These are phyloP conservation scores for Moesziomyces parantarcticus DNA, from an alignment of 1,284 basidiomycete genomes.

Conservation along the genomic window DNA sequence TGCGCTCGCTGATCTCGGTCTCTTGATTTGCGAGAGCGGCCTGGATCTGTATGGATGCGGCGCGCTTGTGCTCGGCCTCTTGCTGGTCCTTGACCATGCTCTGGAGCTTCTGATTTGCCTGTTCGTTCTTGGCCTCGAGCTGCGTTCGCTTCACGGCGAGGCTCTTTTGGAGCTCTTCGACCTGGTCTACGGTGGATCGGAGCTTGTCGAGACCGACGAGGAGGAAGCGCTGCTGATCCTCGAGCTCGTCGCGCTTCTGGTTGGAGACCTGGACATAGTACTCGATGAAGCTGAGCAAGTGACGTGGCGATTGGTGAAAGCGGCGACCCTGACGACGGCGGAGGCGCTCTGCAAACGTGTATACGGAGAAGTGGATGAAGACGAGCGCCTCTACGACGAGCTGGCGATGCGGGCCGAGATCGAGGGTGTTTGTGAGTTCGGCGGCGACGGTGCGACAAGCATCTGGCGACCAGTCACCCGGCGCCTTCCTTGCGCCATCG, in stretches of 20 bases:
- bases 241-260: constrained; percentile 97
- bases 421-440: constrained; percentile 62
- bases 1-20: constrained; percentile 85
- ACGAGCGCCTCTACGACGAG: constrained; percentile 90
- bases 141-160: constrained; percentile 93
- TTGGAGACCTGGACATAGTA: constrained; percentile 96
- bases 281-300: constrained; percentile 98
- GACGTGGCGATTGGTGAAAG: constrained; percentile 96
- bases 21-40: constrained; percentile 92
- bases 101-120: constrained; percentile 96
- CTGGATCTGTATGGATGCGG: constrained; percentile 94
- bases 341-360: constrained; percentile 87
- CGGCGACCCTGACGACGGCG: constrained; percentile 91
- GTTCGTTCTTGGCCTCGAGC: constrained; percentile 88
- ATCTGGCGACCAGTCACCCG: constrained; percentile 66
- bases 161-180: constrained; percentile 85
- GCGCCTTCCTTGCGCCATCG: constrained; percentile 51
- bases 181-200: constrained; percentile 86
- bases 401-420: constrained; percentile 59
- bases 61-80: constrained; percentile 97
- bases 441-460: constrained; percentile 65
- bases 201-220: constrained; percentile 98
- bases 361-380: constrained; percentile 88
- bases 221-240: constrained; percentile 98
- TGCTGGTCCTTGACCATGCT: constrained; percentile 99